Percentiles rank a stretch among this genome's conserved stretches.
phyloP scores from a whole-genome alignment of 2,329 filamentous ascomycete species.

The Botryotinia calthae region DNA sequence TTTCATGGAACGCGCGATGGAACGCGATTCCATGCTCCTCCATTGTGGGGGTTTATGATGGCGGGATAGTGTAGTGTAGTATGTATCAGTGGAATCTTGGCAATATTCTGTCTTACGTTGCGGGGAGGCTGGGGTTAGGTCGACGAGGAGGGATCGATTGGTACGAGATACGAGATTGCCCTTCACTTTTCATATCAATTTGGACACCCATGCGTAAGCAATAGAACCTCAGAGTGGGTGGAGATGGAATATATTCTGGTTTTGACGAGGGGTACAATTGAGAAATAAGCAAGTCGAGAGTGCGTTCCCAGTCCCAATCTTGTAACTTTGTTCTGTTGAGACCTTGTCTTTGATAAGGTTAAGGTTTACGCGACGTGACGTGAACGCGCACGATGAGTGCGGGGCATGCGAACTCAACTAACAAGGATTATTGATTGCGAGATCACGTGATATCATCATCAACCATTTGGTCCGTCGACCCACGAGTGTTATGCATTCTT shows the following conservation, averaged over 20 bases:
- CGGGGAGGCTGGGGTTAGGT: not conserved
- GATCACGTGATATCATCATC: not conserved
- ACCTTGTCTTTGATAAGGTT: not conserved
- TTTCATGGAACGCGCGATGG: slow-evolving; percentile 1
- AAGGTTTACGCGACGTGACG: not conserved
- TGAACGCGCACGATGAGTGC: not conserved
- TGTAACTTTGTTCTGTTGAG: not conserved
- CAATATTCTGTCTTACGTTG: not conserved
- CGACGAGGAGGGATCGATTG: not conserved
- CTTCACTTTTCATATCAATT: not conserved
- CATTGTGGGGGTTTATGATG: not conserved
- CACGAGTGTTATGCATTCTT: not conserved
- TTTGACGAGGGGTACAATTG: not conserved
- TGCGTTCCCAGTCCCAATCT: not conserved
- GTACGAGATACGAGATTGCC: not conserved
- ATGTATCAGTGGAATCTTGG: no score
- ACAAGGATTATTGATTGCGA: not conserved
- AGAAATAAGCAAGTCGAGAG: not conserved
- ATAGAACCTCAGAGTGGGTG: not conserved
- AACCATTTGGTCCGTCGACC: not conserved
- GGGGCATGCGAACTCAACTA: not conserved
- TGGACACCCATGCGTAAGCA: not conserved
- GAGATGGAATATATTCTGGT: not conserved
- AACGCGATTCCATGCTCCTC: not conserved
- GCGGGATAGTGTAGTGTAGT: not conserved